phyloP scores from a whole-genome alignment of 257 asterid species.

The Ligustrum vulgare region DNA sequence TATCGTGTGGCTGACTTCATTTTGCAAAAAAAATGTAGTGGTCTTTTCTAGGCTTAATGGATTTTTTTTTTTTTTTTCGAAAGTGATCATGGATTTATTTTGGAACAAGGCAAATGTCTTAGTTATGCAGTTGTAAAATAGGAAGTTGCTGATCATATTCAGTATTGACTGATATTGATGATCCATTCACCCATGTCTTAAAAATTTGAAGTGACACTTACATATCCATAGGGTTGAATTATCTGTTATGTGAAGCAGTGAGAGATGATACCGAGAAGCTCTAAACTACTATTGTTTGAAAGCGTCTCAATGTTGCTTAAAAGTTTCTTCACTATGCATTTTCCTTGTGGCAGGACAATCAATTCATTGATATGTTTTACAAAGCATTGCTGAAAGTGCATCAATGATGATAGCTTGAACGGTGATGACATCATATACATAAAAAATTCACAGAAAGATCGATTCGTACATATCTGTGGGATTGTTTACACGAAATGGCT shows the following conservation, averaged over 20 bases:
- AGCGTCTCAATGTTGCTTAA: neutral
- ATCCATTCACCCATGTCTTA: no score
- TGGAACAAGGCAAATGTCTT: neutral
- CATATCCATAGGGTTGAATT: neutral
- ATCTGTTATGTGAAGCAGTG: neutral
- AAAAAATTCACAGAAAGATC: neutral
- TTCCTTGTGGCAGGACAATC: slow-evolving; percentile 38
- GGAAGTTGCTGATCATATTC: neutral
- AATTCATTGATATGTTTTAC: slow-evolving; percentile 46
- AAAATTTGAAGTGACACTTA: neutral
- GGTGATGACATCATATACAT: slow-evolving; percentile 10
- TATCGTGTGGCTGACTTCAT: neutral
- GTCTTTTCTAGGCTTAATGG: neutral
- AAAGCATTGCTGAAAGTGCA: slow-evolving; percentile 34
- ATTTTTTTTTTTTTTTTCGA: no score
- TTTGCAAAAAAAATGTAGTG: neutral
- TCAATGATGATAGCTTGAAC: slow-evolving; percentile 28
- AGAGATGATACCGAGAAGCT: neutral
- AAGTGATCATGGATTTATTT: neutral
- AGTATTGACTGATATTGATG: neutral
- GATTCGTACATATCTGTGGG: neutral
- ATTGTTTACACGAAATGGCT: neutral
- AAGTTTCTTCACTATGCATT: neutral
- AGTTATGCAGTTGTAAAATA: neutral
- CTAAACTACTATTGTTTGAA: neutral